phyloP scores from a whole-genome alignment of 2,329 filamentous ascomycete genomes.

The Alternaria novae-zelandiae region DNA sequence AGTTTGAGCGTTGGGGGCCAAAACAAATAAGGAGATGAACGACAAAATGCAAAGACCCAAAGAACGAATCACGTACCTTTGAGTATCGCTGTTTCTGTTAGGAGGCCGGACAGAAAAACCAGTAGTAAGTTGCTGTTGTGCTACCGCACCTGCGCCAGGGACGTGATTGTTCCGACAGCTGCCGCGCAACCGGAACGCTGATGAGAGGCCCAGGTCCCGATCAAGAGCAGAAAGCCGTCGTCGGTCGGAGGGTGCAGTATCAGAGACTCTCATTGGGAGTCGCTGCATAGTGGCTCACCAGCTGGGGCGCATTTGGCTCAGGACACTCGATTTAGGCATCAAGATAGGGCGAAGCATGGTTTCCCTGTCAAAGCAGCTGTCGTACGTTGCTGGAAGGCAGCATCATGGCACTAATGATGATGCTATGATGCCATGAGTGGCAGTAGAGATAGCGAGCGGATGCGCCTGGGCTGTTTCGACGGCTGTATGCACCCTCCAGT shows the following conservation, averaged over 20 bases:
- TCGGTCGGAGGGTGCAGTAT: conserved; percentile 22
- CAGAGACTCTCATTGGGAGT: conserved; percentile 27
- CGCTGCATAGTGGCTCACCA: conserved; percentile 21
- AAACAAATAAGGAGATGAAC: conserved; percentile 17
- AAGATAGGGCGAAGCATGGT: conserved; percentile 35
- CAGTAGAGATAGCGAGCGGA: conserved; percentile 15
- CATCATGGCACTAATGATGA: conserved; percentile 1
- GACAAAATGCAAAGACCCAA: background rate
- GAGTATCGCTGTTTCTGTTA: conserved; percentile 1
- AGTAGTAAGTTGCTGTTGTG: conserved; percentile 22
- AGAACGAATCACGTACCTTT: conserved; percentile 14
- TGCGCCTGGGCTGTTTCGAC: conserved; percentile 29
- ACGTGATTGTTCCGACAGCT: conserved; percentile 18
- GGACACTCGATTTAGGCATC: conserved; percentile 23
- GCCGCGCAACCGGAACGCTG: conserved; percentile 27
- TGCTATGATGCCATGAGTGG: background rate
- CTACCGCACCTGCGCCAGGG: conserved; percentile 36
- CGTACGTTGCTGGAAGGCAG: conserved; percentile 10
- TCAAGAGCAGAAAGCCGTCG: conserved; percentile 20
- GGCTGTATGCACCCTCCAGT: conserved; percentile 10
- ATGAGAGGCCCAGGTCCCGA: conserved; percentile 25
- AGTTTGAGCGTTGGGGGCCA: conserved; percentile 33
- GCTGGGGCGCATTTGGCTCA: conserved; percentile 31
- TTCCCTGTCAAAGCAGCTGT: conserved; percentile 6
- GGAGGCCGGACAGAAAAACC: conserved; percentile 21